phyloP scores from a whole-genome alignment of 2,329 filamentous ascomycete genomes.

The Penicillium sp. region DNA sequence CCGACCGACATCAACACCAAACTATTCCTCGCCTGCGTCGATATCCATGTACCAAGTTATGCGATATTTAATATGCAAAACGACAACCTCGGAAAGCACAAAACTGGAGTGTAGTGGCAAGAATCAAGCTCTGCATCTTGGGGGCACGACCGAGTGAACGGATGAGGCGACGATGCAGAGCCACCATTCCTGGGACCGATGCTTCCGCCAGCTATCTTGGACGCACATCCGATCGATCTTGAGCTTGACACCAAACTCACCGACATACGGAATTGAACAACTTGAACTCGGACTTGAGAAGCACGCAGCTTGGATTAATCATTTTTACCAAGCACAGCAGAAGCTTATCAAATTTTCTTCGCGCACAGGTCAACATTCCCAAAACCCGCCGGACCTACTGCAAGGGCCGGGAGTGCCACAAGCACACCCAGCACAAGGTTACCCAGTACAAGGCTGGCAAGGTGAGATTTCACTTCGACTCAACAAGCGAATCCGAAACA shows the following conservation, averaged over 20 bases:
- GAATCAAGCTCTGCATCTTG: not conserved
- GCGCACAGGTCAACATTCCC: conserved; percentile 85
- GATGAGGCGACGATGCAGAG: not conserved
- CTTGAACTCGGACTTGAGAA: conserved; percentile 12
- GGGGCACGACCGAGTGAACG: not conserved
- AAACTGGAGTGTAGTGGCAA: not conserved
- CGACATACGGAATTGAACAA: not conserved
- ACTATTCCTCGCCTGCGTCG: not conserved
- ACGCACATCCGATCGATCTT: not conserved
- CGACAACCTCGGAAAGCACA: not conserved
- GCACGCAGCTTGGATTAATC: conserved; percentile 2
- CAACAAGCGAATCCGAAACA: conserved; percentile 17
- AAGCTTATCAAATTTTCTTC: conserved; percentile 27
- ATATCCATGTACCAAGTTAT: not conserved
- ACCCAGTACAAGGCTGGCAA: conserved; percentile 98
- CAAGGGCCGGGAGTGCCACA: conserved; percentile 94
- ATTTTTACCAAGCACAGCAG: conserved; percentile 5
- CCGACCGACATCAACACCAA: conserved; percentile 2
- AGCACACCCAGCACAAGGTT: conserved; percentile 90
- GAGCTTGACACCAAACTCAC: not conserved
- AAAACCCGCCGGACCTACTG: conserved; percentile 97
- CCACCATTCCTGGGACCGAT: not conserved
- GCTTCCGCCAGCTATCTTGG: not conserved
- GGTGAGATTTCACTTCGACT: conserved; percentile 51
- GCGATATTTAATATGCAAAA: not conserved